Evolutionary conservation across 495 filamentous ascomycete species (phyloP).

Genomic region (Xylaria flabelliformis): DNA sequence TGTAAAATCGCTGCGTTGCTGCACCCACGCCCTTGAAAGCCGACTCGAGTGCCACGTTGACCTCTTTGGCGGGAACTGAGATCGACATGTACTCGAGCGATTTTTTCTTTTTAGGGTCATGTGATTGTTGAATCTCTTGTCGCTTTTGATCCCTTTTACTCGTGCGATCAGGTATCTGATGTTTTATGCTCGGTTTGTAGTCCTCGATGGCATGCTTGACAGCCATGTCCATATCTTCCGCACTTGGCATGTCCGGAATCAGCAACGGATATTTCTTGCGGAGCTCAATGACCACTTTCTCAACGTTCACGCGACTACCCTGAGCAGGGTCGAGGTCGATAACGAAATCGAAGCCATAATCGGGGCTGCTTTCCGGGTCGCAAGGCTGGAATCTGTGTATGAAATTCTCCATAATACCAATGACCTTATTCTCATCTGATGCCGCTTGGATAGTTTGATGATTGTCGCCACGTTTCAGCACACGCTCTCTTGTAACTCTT

Average conservation of each 20-base stretch:
- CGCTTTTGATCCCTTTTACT: slow-evolving; percentile 49
- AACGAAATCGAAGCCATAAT: slow-evolving; percentile 77
- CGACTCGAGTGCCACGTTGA: slow-evolving; percentile 68
- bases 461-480: slow-evolving; percentile 88
- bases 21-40: slow-evolving; percentile 63
- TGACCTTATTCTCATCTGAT: slow-evolving; percentile 67
- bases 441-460: slow-evolving; percentile 96
- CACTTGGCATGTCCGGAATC: slow-evolving; percentile 70
- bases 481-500: slow-evolving; percentile 76
- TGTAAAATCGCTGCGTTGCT: slow-evolving; percentile 69
- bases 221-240: slow-evolving; percentile 79
- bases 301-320: slow-evolving; percentile 84
- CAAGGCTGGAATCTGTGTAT: slow-evolving; percentile 81
- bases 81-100: slow-evolving; percentile 84
- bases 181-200: slow-evolving; percentile 77
- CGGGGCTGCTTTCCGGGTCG: slow-evolving; percentile 67
- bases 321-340: slow-evolving; percentile 83
- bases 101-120: slow-evolving; percentile 54
- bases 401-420: slow-evolving; percentile 96
- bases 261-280: slow-evolving; percentile 76
- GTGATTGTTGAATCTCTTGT: slow-evolving; percentile 40
- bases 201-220: slow-evolving; percentile 76
- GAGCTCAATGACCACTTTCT: slow-evolving; percentile 74
- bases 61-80: slow-evolving; percentile 61
- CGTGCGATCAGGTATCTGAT: slow-evolving; percentile 65